A percentile compares a stretch with the other conserved stretches of the same genome.
Evolutionary conservation across 2,329 filamentous ascomycete species (phyloP).

Genomic region (Cladosporium sp.): DNA sequence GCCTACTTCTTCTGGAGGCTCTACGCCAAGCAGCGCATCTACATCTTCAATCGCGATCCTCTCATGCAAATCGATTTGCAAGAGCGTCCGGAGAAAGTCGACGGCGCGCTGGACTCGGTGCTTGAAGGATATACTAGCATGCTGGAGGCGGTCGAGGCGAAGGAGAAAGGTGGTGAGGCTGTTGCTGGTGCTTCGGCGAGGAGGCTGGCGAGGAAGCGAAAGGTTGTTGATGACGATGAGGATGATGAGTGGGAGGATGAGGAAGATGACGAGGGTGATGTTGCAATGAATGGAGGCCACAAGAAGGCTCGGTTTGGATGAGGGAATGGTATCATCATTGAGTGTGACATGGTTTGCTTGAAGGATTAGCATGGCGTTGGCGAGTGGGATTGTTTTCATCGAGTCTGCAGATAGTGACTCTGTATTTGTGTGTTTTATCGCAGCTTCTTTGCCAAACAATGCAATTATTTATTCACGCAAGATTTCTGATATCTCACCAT

Average conservation of each 20-base stretch:
- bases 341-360: not conserved
- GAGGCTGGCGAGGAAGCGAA: slow-evolving; percentile 12
- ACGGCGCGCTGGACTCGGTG: slow-evolving; percentile 64
- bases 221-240: slow-evolving; percentile 16
- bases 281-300: not conserved
- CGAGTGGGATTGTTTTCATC: not conserved
- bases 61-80: slow-evolving; percentile 64
- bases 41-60: slow-evolving; percentile 67
- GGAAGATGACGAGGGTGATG: slow-evolving; percentile 5
- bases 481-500: too few species aligned
- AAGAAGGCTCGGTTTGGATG: slow-evolving; percentile 11
- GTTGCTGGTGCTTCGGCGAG: not conserved
- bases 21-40: slow-evolving; percentile 72
- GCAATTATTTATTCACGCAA: too few species aligned
- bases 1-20: slow-evolving; percentile 69
- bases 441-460: not conserved
- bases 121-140: slow-evolving; percentile 70
- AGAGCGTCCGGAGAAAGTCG: slow-evolving; percentile 69
- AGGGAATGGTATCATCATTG: not conserved
- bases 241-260: slow-evolving; percentile 15
- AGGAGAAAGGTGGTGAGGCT: slow-evolving; percentile 20
- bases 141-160: slow-evolving; percentile 46
- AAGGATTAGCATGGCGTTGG: slow-evolving; percentile 11
- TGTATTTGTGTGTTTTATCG: not conserved
- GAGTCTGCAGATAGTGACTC: not conserved